Conservation (phyloP, 352 stramenopile genomes). For the Phytopythium cucurbitacearum region DNA sequence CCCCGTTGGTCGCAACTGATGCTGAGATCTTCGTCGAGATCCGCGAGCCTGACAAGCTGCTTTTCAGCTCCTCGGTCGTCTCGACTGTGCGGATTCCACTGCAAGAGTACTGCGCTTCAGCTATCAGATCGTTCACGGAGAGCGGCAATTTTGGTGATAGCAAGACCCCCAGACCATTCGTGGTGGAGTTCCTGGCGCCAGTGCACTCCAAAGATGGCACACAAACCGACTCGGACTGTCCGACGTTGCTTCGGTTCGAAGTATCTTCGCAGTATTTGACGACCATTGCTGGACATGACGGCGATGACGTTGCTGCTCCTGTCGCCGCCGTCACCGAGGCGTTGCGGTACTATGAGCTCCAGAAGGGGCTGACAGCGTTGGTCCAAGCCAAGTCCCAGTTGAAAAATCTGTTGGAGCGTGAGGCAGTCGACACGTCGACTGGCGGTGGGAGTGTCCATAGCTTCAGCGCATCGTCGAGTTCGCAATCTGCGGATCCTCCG, state of each 20-base stretch:
- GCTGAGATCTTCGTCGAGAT: slow-evolving; percentile 52
- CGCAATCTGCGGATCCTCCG: background rate
- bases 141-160: background rate
- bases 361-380: slow-evolving; percentile 51
- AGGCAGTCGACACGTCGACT: slow-evolving; percentile 69
- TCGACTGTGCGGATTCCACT: slow-evolving; percentile 44
- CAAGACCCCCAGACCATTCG: slow-evolving; percentile 14
- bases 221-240: too few relatives aligned
- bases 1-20: slow-evolving; percentile 8
- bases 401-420: slow-evolving; percentile 58
- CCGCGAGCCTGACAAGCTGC: slow-evolving; percentile 58
- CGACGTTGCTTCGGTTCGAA: slow-evolving; percentile 36
- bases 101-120: slow-evolving; percentile 35
- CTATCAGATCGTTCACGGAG: slow-evolving; percentile 18
- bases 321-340: slow-evolving; percentile 23
- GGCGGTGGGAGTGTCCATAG: slow-evolving; percentile 28
- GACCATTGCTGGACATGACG: slow-evolving; percentile 1
- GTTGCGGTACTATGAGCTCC: slow-evolving; percentile 36
- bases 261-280: slow-evolving; percentile 30
- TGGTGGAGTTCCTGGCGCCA: slow-evolving; percentile 48
- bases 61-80: slow-evolving; percentile 70
- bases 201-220: slow-evolving; percentile 9
- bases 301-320: slow-evolving; percentile 12
- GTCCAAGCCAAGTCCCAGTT: slow-evolving; percentile 65
- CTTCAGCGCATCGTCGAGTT: slow-evolving; percentile 11